phyloP scores from a whole-genome alignment of 345 rosid genomes.

The Euphorbia tirucalli region DNA sequence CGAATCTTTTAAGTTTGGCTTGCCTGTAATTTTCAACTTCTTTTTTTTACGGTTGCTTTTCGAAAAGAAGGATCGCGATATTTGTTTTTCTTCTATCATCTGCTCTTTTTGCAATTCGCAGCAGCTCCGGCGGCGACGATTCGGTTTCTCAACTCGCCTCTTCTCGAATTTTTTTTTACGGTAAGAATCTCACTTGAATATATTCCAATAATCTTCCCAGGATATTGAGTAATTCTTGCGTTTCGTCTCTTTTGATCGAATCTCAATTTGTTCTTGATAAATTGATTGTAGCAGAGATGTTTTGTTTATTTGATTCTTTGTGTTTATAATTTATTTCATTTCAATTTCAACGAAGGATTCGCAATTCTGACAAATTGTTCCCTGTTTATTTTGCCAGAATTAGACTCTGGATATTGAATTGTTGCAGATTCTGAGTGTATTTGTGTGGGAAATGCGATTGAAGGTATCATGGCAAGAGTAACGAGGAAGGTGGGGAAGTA shows the following conservation, averaged over 20 bases:
- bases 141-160: too few relatives aligned
- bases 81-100: too few relatives aligned
- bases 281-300: not conserved
- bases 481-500: slow-evolving; percentile 70
- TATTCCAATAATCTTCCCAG: not conserved
- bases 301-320: not conserved
- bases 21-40: not conserved
- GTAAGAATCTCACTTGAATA: not conserved
- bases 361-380: not conserved
- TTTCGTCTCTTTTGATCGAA: not conserved
- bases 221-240: not conserved
- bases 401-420: not conserved
- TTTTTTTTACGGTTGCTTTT: not conserved
- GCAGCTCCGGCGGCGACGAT: too few relatives aligned
- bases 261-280: not conserved
- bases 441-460: slow-evolving; percentile 19
- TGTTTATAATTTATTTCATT: not conserved
- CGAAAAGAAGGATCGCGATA: not conserved
- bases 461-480: slow-evolving; percentile 36
- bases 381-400: not conserved
- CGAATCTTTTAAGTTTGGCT: too few relatives aligned
- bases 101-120: too few relatives aligned
- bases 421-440: not conserved
- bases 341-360: not conserved
- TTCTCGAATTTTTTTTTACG: not conserved